These are phyloP conservation scores for carrot (Daucus carota) DNA, from an alignment of 129 eudicot genomes.

Conservation along the genomic window DH1_v3.0 NC_030387.2:8045001-8045500, in stretches of 20 bases:
- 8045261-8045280: slow-evolving; percentile 75
- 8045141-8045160: slow-evolving; percentile 6
- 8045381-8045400: background rate
- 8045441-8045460: background rate
- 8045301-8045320: slow-evolving; percentile 15
- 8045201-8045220: slow-evolving; percentile 91
- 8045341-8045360: background rate
- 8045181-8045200: slow-evolving; percentile 77
- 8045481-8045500: background rate
- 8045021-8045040: slow-evolving; percentile 92
- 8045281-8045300: slow-evolving; percentile 72
- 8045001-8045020: slow-evolving; percentile 84
- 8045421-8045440: background rate
- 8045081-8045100: slow-evolving; percentile 11
- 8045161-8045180: slow-evolving; percentile 82
- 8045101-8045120: background rate
- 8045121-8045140: background rate
- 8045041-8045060: slow-evolving; percentile 89
- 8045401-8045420: background rate
- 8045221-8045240: slow-evolving; percentile 98
- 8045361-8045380: background rate
- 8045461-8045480: background rate
- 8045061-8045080: slow-evolving; percentile 55
- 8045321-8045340: background rate
- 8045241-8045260: slow-evolving; percentile 91